These are phyloP conservation scores for Acanthamoeba castellanii DNA, from an alignment of 208 protist species.

Conservation along the genomic window DNA sequence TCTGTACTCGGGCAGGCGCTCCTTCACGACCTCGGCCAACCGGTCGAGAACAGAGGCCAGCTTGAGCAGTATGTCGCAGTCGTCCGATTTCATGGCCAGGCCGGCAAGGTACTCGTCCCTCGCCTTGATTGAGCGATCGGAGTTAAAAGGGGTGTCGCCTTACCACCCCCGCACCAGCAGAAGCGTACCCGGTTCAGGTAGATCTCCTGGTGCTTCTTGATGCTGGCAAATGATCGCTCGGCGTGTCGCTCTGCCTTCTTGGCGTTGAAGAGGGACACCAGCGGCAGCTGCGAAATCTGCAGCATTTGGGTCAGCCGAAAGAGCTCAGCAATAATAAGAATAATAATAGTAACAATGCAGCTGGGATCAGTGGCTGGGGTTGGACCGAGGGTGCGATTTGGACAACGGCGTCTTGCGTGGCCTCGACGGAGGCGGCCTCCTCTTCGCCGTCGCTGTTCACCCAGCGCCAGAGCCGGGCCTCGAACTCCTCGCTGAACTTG, in stretches of 20 bases:
- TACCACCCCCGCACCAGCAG: neutral
- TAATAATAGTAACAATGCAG: neutral
- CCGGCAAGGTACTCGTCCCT: conserved; percentile 44
- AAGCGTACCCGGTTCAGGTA: neutral
- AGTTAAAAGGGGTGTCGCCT: neutral
- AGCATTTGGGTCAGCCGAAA: neutral
- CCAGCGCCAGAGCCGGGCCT: conserved; percentile 61
- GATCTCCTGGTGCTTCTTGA: conserved; percentile 51
- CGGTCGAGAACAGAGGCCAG: conserved; percentile 33
- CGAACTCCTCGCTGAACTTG: conserved; percentile 39
- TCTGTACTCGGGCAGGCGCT: conserved; percentile 3
- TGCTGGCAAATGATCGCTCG: conserved; percentile 56
- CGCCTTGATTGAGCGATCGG: neutral
- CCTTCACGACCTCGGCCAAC: conserved; percentile 2
- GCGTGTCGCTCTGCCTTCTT: conserved; percentile 60
- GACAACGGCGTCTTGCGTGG: neutral
- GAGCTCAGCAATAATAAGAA: neutral
- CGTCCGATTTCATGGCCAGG: conserved; percentile 70
- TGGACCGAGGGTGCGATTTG: neutral
- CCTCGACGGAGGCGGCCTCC: neutral
- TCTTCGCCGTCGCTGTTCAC: neutral
- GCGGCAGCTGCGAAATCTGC: conserved; percentile 40
- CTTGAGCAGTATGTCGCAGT: conserved; percentile 29
- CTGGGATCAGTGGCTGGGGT: neutral
- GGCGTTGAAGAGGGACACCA: too few relatives aligned